These are phyloP conservation scores for Mycena indigotica DNA, from an alignment of 768 basidiomycete genomes.

Conservation along the genomic window DNA sequence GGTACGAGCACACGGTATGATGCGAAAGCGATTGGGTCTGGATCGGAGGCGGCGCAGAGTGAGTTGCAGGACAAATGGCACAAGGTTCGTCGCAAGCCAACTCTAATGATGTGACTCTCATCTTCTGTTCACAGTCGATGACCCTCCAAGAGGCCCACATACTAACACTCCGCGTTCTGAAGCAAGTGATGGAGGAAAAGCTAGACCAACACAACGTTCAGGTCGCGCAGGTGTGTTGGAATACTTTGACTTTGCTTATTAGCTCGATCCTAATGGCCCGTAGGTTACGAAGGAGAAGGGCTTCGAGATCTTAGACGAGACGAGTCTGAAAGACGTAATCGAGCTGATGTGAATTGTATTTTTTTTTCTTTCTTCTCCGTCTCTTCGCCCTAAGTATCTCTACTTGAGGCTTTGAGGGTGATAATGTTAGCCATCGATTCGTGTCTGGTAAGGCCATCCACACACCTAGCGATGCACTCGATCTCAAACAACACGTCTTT, in stretches of 20 bases:
- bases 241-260: neutral
- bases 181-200: slow-evolving; percentile 99
- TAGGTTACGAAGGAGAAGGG: slow-evolving; percentile 82
- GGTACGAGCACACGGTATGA: slow-evolving; percentile 97
- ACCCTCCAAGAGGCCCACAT: slow-evolving; percentile 84
- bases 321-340: slow-evolving; percentile 78
- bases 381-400: too few species aligned
- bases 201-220: slow-evolving; percentile 99
- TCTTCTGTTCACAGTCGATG: slow-evolving; percentile 74
- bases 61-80: slow-evolving; percentile 98
- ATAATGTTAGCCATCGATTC: neutral
- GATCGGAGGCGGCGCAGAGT: slow-evolving; percentile 95
- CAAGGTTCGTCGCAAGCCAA: slow-evolving; percentile 55
- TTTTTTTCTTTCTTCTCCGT: slow-evolving; percentile 16
- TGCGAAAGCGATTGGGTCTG: slow-evolving; percentile 98
- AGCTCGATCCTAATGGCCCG: slow-evolving; percentile 1
- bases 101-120: neutral
- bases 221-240: slow-evolving; percentile 76
- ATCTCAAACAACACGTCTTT: slow-evolving; percentile 92
- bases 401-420: slow-evolving; percentile 36
- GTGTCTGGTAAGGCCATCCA: slow-evolving; percentile 6
- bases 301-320: slow-evolving; percentile 89
- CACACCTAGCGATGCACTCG: slow-evolving; percentile 82
- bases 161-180: slow-evolving; percentile 84
- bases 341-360: slow-evolving; percentile 67